Base-by-base conservation (phyloP, 2,329 filamentous ascomycete species). In the Acephala macrosclerotiorum region DNA sequence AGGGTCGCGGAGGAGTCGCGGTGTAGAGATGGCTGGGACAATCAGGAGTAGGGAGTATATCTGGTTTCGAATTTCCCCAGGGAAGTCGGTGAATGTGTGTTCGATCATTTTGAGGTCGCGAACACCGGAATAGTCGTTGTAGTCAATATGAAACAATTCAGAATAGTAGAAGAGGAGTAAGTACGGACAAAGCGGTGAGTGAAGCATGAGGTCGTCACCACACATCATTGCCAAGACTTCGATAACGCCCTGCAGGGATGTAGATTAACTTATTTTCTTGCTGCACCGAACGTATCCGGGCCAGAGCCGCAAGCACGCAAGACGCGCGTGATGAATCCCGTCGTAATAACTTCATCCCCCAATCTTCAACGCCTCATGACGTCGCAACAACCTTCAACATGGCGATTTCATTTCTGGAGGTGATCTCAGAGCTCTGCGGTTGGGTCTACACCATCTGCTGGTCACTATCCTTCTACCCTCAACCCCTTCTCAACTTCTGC, bases 381-480 rank as follows among this genome's bases (percentile, higher is more conserved):
- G 42, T 61, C 45, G 63, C 51, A 25, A 60, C 26, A 63, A 42
- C 22, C 20, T 56, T 66, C 63, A 56, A 69, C 36, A 76, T 75
- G 73, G 66, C 71, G 53, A 40, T 63, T 57, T 73, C 74, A 22
- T 80, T 87, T 69, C 82, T 89, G 65, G 71, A 77, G 35, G 72
- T 83, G 64, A 61, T 87, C 20, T 88, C 85, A 59, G 84, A 82
- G 75, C 75, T 91, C 36, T 87, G 92, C 72, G 91, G 91, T 78
- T 94, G 91, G 91, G 80, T 90, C 75, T 94, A 94, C 79, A 90
- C 87, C 69, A 70, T 89, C 58, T 88, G 86, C 78, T 96, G 95
- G 95, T 95, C 92, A 14, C 80, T 90, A 18, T 97, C 93, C 18
- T 98, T 97, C 81, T 98, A 98, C 78, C 94, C 95, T 1, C 96